Evolutionary conservation across 495 filamentous ascomycete genomes (phyloP), one percentile per base, ranked within the genome.

Genomic region (Tuber microsphaerosporum): DNA sequence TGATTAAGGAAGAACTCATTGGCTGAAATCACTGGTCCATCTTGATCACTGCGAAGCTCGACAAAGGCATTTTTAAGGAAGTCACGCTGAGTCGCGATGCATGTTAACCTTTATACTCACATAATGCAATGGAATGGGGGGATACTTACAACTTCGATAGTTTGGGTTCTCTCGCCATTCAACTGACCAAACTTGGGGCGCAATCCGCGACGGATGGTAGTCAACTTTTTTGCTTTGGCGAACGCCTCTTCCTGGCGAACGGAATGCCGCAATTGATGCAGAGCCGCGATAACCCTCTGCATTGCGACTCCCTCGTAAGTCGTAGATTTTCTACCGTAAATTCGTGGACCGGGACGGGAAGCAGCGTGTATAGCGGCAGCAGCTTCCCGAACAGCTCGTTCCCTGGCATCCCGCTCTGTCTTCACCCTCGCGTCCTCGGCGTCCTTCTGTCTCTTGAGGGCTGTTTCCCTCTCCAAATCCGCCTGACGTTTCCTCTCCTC

Each of bases 1-100:
- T 90, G 87, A 41, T 86, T 86, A 6, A 89, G 83, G 51, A 97
- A 83, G 82, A 90, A 97, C 69, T 86, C 83, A 43, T 88, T 88
- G n/a, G 92, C 87, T 80, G 93, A 90, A 22, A 94, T 85, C 2
- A 83, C 84, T 17, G 89, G 88, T 39, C 89, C 88, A 16, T 22
- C 71, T 14, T 69, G 75, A 75, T 75, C 72, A 39, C 48, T 56
- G 41, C 79, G 77, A 46, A 82, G 75, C 5, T 76, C 74, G 10
- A 43, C 73, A 41, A 82, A 82, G 8, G 74, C 75, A 48, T 39
- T 69, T 61, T 77, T 80, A 56, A 82, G 74, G 48, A 72, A 80
- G 65, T 79, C 76, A 65, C 80, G 80, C 80, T 81, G 42, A 74
- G 56, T 71, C 20, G 3, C 56, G 12, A 65, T 7, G 16, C 56